Evolutionary conservation across 108 stramenopile genomes (phyloP).

Genomic region (Fragilaria radians): DNA sequence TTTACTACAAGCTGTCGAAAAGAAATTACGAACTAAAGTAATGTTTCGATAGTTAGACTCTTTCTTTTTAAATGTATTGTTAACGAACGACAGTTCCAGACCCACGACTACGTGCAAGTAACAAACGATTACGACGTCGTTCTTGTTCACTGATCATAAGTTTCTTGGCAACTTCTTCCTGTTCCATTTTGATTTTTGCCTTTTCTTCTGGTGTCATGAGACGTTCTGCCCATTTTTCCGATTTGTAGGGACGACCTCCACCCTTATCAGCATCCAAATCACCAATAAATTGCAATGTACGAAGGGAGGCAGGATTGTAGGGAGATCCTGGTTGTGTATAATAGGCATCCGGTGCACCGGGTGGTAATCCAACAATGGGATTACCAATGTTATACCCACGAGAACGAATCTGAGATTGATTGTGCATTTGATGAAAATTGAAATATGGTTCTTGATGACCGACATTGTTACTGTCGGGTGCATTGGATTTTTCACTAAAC

Average conservation of each 20-base stretch:
- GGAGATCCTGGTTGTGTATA: constrained; percentile 95
- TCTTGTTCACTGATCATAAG: constrained; percentile 11
- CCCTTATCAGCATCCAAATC: constrained; percentile 74
- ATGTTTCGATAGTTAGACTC: too few relatives aligned
- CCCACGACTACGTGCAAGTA: constrained; percentile 9
- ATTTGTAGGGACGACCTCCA: constrained; percentile 82
- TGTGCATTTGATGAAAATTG: constrained; percentile 79
- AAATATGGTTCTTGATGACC: constrained; percentile 69
- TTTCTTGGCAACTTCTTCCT: constrained; percentile 14
- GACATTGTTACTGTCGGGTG: constrained; percentile 57
- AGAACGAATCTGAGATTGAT: constrained; percentile 75
- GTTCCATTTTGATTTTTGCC: constrained; percentile 29
- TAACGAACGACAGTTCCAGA: constrained; percentile 4
- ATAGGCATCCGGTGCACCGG: constrained; percentile 67
- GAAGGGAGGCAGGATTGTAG: constrained; percentile 71
- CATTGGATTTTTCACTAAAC: constrained; percentile 47
- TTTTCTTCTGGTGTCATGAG: constrained; percentile 75
- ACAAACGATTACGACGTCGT: not conserved
- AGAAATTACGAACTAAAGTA: too few relatives aligned
- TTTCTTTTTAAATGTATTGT: not conserved
- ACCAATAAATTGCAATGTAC: constrained; percentile 57
- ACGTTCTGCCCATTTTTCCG: constrained; percentile 79
- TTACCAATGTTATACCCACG: constrained; percentile 88
- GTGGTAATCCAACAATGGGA: constrained; percentile 69
- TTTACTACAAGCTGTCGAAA: too few relatives aligned